phyloP scores from a whole-genome alignment of 2,329 filamentous ascomycete species.

The Trichoderma sp. region DNA sequence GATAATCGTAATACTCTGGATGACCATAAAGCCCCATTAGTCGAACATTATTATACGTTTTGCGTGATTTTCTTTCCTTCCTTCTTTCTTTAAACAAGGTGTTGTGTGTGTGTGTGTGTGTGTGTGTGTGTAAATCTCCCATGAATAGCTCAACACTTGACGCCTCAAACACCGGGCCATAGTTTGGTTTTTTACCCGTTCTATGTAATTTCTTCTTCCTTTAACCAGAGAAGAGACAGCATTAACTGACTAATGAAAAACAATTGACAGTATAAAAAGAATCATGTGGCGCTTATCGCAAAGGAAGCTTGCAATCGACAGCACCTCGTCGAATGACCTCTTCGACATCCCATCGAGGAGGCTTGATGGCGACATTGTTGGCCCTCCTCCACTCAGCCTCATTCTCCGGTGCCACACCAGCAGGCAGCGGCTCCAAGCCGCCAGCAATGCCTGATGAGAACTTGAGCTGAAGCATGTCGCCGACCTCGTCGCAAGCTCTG shows the following conservation, averaged over 20 bases:
- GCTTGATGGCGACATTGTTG: slow-evolving; percentile 68
- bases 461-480: slow-evolving; percentile 90
- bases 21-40: slow-evolving; percentile 10
- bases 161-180: slow-evolving; percentile 33
- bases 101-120: background rate
- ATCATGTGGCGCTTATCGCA: slow-evolving; percentile 57
- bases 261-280: slow-evolving; percentile 18
- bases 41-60: slow-evolving; percentile 13
- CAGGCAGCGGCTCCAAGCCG: slow-evolving; percentile 75
- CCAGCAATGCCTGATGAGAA: slow-evolving; percentile 96
- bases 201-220: slow-evolving; percentile 18
- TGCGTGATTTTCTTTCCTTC: background rate
- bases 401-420: slow-evolving; percentile 71
- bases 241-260: background rate
- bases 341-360: slow-evolving; percentile 82
- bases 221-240: background rate
- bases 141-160: slow-evolving; percentile 24
- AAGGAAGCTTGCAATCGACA: slow-evolving; percentile 72
- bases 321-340: slow-evolving; percentile 78
- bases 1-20: slow-evolving; percentile 9
- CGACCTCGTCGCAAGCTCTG: slow-evolving; percentile 87
- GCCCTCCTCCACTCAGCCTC: slow-evolving; percentile 69
- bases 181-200: slow-evolving; percentile 22
- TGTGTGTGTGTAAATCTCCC: slow-evolving; percentile 17
- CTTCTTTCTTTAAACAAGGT: too few species aligned